phyloP scores from a whole-genome alignment of 768 basidiomycete species.

The Hebeloma cylindrosporum region DNA sequence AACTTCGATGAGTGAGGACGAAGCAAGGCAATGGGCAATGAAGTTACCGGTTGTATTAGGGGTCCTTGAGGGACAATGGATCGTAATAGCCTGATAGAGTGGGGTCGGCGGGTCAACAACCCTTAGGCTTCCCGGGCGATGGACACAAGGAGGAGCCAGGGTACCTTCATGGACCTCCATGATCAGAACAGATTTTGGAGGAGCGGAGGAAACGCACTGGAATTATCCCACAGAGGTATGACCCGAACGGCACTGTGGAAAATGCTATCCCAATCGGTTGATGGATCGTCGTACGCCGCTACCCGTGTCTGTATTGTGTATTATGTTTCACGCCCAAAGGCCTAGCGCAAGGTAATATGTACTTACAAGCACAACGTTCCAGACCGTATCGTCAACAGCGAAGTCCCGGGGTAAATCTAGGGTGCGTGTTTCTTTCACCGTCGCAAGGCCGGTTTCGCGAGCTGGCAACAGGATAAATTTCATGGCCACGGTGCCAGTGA shows the following conservation, averaged over 20 bases:
- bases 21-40: too few relatives aligned
- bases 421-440: conserved; percentile 4
- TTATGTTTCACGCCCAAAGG: too few relatives aligned
- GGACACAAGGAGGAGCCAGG: too few relatives aligned
- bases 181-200: too few relatives aligned
- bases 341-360: neutral
- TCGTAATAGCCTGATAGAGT: too few relatives aligned
- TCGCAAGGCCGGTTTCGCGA: conserved; percentile 5
- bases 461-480: conserved; percentile 8
- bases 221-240: neutral
- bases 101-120: too few relatives aligned
- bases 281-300: neutral
- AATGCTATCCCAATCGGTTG: neutral
- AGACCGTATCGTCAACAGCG: conserved; percentile 6
- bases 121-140: too few relatives aligned
- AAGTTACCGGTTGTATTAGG: too few relatives aligned
- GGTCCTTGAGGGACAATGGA: too few relatives aligned
- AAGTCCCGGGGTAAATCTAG: conserved; percentile 5
- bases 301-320: too few relatives aligned
- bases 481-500: conserved; percentile 1
- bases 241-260: neutral
- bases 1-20: too few relatives aligned
- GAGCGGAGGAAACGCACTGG: neutral
- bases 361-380: conserved; percentile 9
- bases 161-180: too few relatives aligned